Percentiles rank a stretch among this genome's conserved stretches.
phyloP scores from a whole-genome alignment of 1,284 basidiomycete genomes.

The Irpex rosettiformis region DNA sequence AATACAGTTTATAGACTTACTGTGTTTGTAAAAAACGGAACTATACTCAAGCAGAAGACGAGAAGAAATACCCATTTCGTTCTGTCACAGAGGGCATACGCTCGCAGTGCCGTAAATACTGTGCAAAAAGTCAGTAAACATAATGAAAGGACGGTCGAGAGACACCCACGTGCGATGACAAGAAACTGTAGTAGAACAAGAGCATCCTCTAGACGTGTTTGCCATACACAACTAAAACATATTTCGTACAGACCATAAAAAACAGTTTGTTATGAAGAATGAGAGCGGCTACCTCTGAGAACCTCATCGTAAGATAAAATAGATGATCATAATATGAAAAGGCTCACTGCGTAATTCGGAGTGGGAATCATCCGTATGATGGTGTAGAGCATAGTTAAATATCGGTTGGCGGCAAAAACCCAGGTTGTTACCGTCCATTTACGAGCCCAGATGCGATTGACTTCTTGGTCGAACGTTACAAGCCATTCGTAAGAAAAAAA shows the following conservation, averaged over 20 bases:
- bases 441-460: neutral
- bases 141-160: neutral
- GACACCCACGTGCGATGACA: neutral
- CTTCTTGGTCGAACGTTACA: neutral
- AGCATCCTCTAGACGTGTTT: neutral
- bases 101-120: neutral
- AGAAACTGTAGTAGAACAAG: neutral
- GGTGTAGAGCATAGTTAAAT: neutral
- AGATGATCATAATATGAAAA: neutral
- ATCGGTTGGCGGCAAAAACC: neutral
- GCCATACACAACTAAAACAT: neutral
- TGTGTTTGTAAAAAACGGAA: neutral
- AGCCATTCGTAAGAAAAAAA: neutral
- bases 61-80: neutral
- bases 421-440: neutral
- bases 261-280: too few species aligned
- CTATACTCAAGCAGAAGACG: neutral
- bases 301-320: too few species aligned
- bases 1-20: too few species aligned
- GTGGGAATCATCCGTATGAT: neutral
- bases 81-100: neutral
- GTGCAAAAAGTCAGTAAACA: neutral
- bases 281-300: too few species aligned
- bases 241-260: neutral
- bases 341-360: neutral